Evolutionary conservation across 2,329 filamentous ascomycete genomes (phyloP), one percentile per base, ranked within the genome.

Genomic region (Pleochaeta shiraiana): DNA sequence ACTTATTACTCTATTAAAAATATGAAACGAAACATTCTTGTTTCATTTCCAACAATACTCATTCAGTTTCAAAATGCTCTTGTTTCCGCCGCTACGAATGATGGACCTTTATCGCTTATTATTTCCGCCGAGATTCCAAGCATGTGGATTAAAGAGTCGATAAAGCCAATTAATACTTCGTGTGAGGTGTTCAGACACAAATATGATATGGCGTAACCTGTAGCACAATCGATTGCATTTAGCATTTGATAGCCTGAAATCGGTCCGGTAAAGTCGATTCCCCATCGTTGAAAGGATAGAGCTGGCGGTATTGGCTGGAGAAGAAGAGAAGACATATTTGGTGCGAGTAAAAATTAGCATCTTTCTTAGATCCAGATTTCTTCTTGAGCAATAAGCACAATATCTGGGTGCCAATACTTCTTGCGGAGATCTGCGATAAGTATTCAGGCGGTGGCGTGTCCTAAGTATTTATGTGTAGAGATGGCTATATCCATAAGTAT

Each of bases 181-280:
- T 34, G 33, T 12, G 16, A n/a, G 14, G 31, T 61, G 21, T n/a
- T 61, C 6, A 34, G 21, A 12, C 4, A 34, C 14, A 34, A 4
- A 34, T 34, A 21, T 3, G 30, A 34, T 34, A 61, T 28, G 24
- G 7, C 30, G 14, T 37, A 61, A 7, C 57, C 57, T 61, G 57
- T 61, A 4, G 57, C 57, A 14, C 37, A 61, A 12, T 61, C 30
- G 16, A 61, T 61, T 21, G 57, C 16, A 47, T 63, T 63, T 33
- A 63, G 34, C 7, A 45, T 21, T 11, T 39, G 24, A 26, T 7
- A 45, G 5, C 60, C 60, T 45, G 47, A 21, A 16, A 63, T 45
- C 9, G 21, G 37, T 45, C 60, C 60, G 19, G 60, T 63, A 63
- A 63, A 63, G 47, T 63, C 60, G 47, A 47, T 45, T 63, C 12